Evolutionary conservation across 139 green algal species (phyloP), one percentile per base, ranked within the genome.

Genomic region (Spirogloea muscicola): DNA sequence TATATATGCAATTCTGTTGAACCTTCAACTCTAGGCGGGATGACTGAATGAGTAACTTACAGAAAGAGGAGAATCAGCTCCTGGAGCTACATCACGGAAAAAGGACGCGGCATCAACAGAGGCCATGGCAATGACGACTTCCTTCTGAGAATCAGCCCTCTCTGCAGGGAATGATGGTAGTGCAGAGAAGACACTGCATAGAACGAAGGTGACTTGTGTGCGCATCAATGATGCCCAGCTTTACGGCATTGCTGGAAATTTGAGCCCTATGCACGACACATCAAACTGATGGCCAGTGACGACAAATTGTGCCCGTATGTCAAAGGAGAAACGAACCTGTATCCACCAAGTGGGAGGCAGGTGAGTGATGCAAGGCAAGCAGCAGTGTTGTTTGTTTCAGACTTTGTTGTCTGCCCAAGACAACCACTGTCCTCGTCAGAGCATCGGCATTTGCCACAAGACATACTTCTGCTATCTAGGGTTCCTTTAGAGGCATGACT

Each of bases 51-150:
- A n/a, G n/a, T n/a, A n/a, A 65, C 69, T 29, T 10, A 77, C 69
- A 21, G 69, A 77, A 7, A 77, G n/a, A 10, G 69, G 69, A 9
- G 69, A 77, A 25, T 77, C 69, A 13, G 58, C 69, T 3, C 58
- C 69, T 1, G 42, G 18, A 66, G 61, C 58, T 36, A 58, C 69
- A 21, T 77, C 69, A 7, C 69, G 69, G 25, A 77, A 77, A 21
- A 77, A 77, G 21, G 69, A 46, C 25, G 69, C 27, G 21, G 41
- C 58, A 33, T 77, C 69, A 58, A 77, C 76, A 27, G 64, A 10
- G 4, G 69, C 69, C 61, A 77, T 65, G 33, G 69, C 69, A 9
- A 77, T 10, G n/a, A 77, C 69, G 36, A 70, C 33, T 25, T 31
- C 27, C 36, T 77, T 77, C 29, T 3, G 29, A 27, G 65, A 41